A percentile compares a stretch with the other conserved stretches of the same genome.
These are phyloP conservation scores for Babesia sp. DNA, from an alignment of 169 alveolate genomes.

Conservation along the genomic window DNA sequence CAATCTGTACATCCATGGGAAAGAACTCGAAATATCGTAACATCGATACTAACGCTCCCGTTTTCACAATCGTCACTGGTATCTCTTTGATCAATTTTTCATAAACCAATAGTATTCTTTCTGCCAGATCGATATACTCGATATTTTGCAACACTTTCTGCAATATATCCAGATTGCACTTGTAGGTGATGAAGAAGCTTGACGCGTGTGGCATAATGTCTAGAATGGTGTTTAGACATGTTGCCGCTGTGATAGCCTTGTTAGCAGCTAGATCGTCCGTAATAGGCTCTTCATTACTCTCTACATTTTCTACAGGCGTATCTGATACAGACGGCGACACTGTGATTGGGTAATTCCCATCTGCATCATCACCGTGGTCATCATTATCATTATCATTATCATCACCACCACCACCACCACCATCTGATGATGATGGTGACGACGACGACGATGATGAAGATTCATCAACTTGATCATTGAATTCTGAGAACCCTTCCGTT, in stretches of 20 bases:
- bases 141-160: constrained; percentile 21
- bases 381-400: not conserved
- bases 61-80: constrained; percentile 51
- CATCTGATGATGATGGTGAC: no score
- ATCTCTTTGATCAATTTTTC: constrained; percentile 57
- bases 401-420: not conserved
- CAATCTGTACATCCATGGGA: constrained; percentile 48
- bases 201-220: constrained; percentile 55
- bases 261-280: constrained; percentile 30
- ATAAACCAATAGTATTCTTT: constrained; percentile 44
- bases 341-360: not conserved
- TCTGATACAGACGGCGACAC: not conserved
- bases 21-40: constrained; percentile 55
- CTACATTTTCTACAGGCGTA: not conserved
- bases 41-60: constrained; percentile 37
- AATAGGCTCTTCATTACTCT: not conserved
- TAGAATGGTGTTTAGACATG: constrained; percentile 54
- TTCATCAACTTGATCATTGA: no score
- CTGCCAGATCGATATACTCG: constrained; percentile 64
- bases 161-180: constrained; percentile 4
- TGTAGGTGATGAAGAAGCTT: constrained; percentile 44
- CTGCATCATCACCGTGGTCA: not conserved
- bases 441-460: no score
- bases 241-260: constrained; percentile 47
- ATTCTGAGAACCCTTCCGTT: no score